These are phyloP conservation scores for Sequoia sempervirens DNA, from an alignment of 75 land plant species.

Conservation along the genomic window DNA sequence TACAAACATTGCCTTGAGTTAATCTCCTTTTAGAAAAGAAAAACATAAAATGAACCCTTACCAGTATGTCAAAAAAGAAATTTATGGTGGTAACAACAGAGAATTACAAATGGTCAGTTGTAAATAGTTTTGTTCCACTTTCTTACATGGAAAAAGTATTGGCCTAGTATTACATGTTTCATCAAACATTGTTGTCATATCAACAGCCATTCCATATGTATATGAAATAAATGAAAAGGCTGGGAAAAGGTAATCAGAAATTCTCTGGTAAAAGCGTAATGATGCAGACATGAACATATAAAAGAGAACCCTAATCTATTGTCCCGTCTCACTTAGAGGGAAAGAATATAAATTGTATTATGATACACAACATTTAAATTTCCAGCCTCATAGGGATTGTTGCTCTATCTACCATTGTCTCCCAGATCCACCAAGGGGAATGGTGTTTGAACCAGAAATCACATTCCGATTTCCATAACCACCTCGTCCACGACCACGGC, in stretches of 20 bases:
- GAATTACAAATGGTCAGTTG: neutral
- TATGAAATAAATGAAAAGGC: neutral
- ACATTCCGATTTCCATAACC: conserved; percentile 45
- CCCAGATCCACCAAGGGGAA: conserved; percentile 58
- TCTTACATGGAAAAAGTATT: neutral
- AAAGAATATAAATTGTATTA: neutral
- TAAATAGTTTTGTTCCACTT: neutral
- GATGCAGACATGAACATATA: neutral
- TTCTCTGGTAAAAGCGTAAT: neutral
- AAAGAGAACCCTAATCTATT: neutral
- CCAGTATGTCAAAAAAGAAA: neutral
- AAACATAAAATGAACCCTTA: neutral
- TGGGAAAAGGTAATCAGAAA: neutral
- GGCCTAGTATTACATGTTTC: neutral
- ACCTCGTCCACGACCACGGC: conserved; percentile 40
- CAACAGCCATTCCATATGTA: neutral
- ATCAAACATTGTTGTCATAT: neutral
- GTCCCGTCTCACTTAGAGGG: neutral
- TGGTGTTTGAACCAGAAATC: conserved; percentile 70
- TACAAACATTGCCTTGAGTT: neutral
- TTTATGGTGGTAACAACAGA: neutral
- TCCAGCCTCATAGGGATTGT: neutral
- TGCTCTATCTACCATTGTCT: conserved; percentile 36
- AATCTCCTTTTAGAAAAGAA: neutral
- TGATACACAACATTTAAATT: neutral